Evolutionary conservation across 2,329 filamentous ascomycete species (phyloP), one percentile per base, ranked within the genome.

Genomic region (Penicillium palitans): DNA sequence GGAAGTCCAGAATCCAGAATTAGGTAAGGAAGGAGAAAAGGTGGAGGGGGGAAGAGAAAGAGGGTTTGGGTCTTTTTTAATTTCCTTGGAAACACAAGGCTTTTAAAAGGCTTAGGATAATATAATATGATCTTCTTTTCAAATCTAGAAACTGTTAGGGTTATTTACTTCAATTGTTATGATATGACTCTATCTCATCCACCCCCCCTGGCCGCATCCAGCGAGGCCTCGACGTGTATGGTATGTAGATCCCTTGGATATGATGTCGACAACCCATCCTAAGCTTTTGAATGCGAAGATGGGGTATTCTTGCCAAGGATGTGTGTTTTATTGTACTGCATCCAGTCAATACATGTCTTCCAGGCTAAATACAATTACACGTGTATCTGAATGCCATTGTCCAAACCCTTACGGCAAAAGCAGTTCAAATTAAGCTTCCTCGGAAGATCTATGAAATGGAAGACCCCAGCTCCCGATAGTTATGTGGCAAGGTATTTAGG

Each of bases 131-230:
- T 35, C 45, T 10, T 19, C 19, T n/a, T 45, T 46, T 21, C 24
- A 35, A 37, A 51, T n/a, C n/a, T 31, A 29, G 41, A 33, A 31
- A 33, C 3, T 13, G 15, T 24, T 6, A n/a, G n/a, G n/a, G 21
- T 24, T 33, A 2, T 21, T 33, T 52, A 10, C 33, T 35, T 41
- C 21, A n/a, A 33, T 41, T 49, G 52, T 55, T 50, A 42, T 50
- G 45, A 55, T 50, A 50, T 55, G 50, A 52, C 17, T 46, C 40
- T 41, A 27, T 33, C 19, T 33, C 41, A 21, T 35, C 17, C 8
- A n/a, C 25, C 60, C 60, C 61, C 60, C 61, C 61, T 66, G 61
- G 59, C 65, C 57, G 64, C 62, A 65, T 62, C 59, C 65, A 66
- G 51, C 40, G 21, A 52, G 9, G 19, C 13, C 29, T 61, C 39